Evolutionary conservation across 1,284 basidiomycete genomes (phyloP), one percentile per base, ranked within the genome.

Genomic region (Cryptococcus floricola): DNA sequence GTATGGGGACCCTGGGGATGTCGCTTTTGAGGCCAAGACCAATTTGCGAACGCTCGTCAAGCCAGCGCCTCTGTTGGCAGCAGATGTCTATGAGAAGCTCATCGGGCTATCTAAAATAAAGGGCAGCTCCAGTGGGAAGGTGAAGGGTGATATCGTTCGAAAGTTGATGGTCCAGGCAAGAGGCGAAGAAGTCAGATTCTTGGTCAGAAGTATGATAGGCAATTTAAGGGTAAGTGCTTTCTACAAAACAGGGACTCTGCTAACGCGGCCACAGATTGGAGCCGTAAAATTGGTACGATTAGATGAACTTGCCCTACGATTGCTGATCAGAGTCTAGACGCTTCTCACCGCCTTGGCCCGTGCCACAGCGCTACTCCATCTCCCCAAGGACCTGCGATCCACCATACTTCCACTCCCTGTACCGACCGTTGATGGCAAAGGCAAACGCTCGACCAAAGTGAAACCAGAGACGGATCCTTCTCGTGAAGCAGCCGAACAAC

Each of bases 131-230:
- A 86, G 89, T 48, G 81, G 83, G 3, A 87, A 84, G 64, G 80
- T 84, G 59, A 94, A 92, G 71, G 87, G 88, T 48, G 83, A 84
- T 44, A 81, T 90, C 28, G 87, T 93, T 2, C 86, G 91, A 64
- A 87, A 85, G 67, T 81, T 96, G 39, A 82, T 96, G 27, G 84
- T 96, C 2, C 83, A 90, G 7, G 87, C 90, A 0, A 84, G 83
- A 54, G 93, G 91, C 12, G 93, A 96, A 71, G 91, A 97, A 77
- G 82, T 84, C 19, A 83, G 92, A 31, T 97, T 86, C 66, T 79
- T 96, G 18, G 87, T 89, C 34, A 83, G 93, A 42, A 92, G 86
- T 4, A 80, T 96, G 38, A 84, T 84, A 39, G 85, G 86, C 62
- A 89, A 95, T 74, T 79, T 96, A 42, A 84, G 92, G 27, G 89